Conservation (phyloP, 2,329 filamentous ascomycete species). For the Fusarium neocosmosporiellum region DNA sequence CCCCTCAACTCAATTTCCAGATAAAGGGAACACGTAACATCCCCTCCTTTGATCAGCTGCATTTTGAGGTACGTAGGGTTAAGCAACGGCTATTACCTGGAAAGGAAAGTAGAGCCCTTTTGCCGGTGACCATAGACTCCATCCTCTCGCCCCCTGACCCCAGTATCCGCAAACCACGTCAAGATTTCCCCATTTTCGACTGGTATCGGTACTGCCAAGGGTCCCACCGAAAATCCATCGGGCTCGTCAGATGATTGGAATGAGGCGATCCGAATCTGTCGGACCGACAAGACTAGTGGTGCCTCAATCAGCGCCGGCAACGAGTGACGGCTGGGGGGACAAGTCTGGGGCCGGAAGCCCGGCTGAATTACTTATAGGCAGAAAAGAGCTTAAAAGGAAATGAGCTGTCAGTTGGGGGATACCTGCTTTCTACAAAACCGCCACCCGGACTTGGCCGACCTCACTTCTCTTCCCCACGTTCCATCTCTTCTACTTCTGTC, state of each 20-base stretch:
- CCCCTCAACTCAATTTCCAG: background rate
- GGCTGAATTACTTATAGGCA: slow-evolving; percentile 38
- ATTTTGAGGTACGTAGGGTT: background rate
- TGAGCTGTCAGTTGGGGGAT: background rate
- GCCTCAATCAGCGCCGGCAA: background rate
- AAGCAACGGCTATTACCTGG: background rate
- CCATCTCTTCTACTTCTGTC: background rate
- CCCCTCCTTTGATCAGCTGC: background rate
- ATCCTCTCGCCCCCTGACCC: background rate
- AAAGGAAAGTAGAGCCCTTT: background rate
- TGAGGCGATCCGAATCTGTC: slow-evolving; percentile 5
- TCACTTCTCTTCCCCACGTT: background rate
- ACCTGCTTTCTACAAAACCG: background rate
- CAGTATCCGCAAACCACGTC: background rate
- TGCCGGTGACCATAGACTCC: too few relatives aligned
- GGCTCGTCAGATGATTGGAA: slow-evolving; percentile 19
- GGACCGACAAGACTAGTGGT: slow-evolving; percentile 26
- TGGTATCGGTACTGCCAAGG: background rate
- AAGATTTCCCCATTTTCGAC: background rate
- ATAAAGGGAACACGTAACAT: background rate
- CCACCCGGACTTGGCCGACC: background rate
- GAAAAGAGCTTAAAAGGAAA: slow-evolving; percentile 2
- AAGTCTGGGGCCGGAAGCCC: slow-evolving; percentile 18
- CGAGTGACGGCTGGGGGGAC: slow-evolving; percentile 1
- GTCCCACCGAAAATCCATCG: slow-evolving; percentile 11